A percentile compares a stretch with the other conserved stretches of the same genome.
phyloP scores from a whole-genome alignment of 2,329 filamentous ascomycete species.

The Cladophialophora chaetospira region DNA sequence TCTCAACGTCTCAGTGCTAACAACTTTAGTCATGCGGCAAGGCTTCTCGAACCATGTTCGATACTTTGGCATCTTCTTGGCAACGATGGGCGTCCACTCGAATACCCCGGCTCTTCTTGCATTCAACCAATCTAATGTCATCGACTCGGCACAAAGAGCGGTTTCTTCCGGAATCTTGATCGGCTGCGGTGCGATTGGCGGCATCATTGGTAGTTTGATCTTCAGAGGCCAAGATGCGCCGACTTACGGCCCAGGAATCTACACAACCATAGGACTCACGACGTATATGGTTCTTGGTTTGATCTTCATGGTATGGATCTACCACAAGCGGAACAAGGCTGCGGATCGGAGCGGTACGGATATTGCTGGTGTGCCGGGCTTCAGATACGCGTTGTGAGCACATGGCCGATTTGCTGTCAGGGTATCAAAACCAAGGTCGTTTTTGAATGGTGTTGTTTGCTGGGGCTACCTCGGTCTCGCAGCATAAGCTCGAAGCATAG shows the following conservation, averaged over 20 bases:
- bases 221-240: conserved; percentile 56
- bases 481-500: too few relatives aligned
- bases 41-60: conserved; percentile 13
- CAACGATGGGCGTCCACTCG: conserved; percentile 16
- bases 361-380: conserved; percentile 17
- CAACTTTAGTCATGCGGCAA: conserved; percentile 12
- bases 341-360: conserved; percentile 11
- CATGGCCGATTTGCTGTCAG: background rate
- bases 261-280: conserved; percentile 18
- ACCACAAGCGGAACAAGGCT: conserved; percentile 5
- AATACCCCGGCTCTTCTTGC: conserved; percentile 38
- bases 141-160: conserved; percentile 33
- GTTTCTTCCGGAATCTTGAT: conserved; percentile 63
- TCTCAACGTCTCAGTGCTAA: background rate
- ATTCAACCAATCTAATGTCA: conserved; percentile 39
- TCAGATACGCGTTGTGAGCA: conserved; percentile 13
- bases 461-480: too few relatives aligned
- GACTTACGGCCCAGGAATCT: conserved; percentile 38
- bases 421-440: too few relatives aligned
- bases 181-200: conserved; percentile 63
- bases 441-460: too few relatives aligned
- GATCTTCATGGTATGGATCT: conserved; percentile 13
- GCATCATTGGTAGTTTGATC: conserved; percentile 72
- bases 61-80: conserved; percentile 20
- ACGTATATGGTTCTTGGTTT: conserved; percentile 11